Evolutionary conservation across 805 yeast species (phyloP).

Genomic region (Candida sakaeoensis): DNA sequence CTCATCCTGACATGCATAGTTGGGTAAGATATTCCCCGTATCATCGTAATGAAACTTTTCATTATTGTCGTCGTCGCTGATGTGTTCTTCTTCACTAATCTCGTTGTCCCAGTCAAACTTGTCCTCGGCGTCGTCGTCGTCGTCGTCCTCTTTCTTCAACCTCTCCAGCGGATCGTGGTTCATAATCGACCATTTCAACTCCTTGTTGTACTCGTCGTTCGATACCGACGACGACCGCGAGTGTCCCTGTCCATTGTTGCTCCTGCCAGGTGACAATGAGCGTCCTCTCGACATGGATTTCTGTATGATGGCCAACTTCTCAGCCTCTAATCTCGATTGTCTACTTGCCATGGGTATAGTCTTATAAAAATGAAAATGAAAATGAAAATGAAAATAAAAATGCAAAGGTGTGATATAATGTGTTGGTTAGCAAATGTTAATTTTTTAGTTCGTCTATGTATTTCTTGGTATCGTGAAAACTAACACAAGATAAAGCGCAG

Average conservation of each 20-base stretch:
- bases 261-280: slow-evolving; percentile 30
- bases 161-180: slow-evolving; percentile 74
- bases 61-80: slow-evolving; percentile 55
- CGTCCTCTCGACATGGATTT: slow-evolving; percentile 38
- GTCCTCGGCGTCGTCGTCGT: slow-evolving; percentile 12
- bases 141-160: slow-evolving; percentile 24
- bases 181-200: slow-evolving; percentile 61
- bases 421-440: background rate
- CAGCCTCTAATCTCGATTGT: slow-evolving; percentile 37
- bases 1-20: slow-evolving; percentile 46
- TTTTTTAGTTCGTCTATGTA: background rate
- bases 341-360: slow-evolving; percentile 8
- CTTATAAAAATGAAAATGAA: too few species aligned
- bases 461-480: background rate
- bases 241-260: slow-evolving; percentile 13
- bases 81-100: slow-evolving; percentile 56
- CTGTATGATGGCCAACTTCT: slow-evolving; percentile 37
- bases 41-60: slow-evolving; percentile 57
- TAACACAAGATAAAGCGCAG: background rate
- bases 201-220: slow-evolving; percentile 37
- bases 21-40: slow-evolving; percentile 56
- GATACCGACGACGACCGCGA: slow-evolving; percentile 33
- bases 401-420: too few species aligned
- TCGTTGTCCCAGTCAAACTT: slow-evolving; percentile 27
- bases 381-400: too few species aligned